Conservation (phyloP, 2,329 filamentous ascomycete genomes). For the Tolypocladium amazonense region DNA sequence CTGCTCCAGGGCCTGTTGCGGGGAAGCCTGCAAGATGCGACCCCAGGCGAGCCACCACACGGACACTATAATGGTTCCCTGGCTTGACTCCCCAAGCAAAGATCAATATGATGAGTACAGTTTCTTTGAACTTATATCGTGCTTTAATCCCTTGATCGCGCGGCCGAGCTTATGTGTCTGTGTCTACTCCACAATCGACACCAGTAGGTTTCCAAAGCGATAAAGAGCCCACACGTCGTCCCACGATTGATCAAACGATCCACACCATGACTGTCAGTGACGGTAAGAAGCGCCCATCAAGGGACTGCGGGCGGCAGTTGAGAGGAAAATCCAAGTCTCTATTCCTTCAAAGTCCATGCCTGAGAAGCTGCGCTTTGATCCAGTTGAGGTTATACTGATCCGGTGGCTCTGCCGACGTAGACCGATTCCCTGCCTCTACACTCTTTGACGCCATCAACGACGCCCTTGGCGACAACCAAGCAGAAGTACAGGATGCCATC, state of each 20-base stretch:
- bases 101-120: neutral
- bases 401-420: conserved; percentile 28
- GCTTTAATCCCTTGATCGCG: no score
- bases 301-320: no score
- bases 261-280: neutral
- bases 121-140: no score
- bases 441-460: conserved; percentile 83
- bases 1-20: neutral
- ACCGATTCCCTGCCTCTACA: conserved; percentile 77
- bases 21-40: neutral
- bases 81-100: neutral
- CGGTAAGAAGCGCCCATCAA: neutral
- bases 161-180: no score
- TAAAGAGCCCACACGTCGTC: no score
- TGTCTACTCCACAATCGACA: no score
- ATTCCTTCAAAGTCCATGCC: no score
- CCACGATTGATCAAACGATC: no score
- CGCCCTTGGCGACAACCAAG: conserved; percentile 56
- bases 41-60: neutral
- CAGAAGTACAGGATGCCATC: conserved; percentile 76
- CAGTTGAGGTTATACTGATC: neutral
- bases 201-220: no score
- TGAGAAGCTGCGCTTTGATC: no score
- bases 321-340: no score
- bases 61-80: neutral